A percentile compares a stretch with the other conserved stretches of the same genome.
These are phyloP conservation scores for Triticum dicoccoides DNA, from an alignment of 176 grass and related monocot genomes.

Conservation along the genomic window DNA sequence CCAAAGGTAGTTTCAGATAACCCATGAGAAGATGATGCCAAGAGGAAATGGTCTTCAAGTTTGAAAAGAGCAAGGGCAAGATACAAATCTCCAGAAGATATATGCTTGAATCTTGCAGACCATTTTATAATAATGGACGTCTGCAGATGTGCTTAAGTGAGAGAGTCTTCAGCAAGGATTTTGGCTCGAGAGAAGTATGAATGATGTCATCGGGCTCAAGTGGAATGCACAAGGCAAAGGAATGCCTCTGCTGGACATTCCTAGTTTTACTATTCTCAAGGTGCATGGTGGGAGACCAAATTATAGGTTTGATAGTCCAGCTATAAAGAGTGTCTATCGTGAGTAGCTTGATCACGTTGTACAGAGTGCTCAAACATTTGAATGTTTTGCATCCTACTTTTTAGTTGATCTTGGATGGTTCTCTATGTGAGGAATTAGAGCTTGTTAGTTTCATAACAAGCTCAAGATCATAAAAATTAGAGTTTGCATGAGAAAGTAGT, in stretches of 20 bases:
- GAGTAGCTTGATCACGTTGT: background rate
- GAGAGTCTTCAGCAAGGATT: background rate
- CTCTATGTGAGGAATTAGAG: background rate
- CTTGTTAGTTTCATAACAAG: background rate
- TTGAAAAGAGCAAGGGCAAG: background rate
- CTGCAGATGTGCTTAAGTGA: background rate
- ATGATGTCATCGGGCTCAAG: background rate
- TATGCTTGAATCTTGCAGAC: background rate
- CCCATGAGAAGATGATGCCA: background rate
- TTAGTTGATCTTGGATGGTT: background rate
- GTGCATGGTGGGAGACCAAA: background rate
- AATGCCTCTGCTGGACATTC: background rate
- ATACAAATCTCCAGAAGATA: background rate
- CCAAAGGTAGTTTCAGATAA: background rate
- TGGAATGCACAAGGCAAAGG: background rate
- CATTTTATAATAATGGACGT: background rate
- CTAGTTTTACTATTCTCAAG: background rate
- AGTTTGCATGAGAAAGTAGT: too few species aligned
- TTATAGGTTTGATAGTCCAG: background rate
- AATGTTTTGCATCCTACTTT: background rate
- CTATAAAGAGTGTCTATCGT: background rate
- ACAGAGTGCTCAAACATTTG: background rate
- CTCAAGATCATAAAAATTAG: too few species aligned
- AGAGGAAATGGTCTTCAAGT: background rate
- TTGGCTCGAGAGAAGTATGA: background rate